A percentile compares a stretch with the other conserved stretches of the same genome.
Evolutionary conservation across 495 filamentous ascomycete genomes (phyloP).

Genomic region (Hypoxylon fragiforme): DNA sequence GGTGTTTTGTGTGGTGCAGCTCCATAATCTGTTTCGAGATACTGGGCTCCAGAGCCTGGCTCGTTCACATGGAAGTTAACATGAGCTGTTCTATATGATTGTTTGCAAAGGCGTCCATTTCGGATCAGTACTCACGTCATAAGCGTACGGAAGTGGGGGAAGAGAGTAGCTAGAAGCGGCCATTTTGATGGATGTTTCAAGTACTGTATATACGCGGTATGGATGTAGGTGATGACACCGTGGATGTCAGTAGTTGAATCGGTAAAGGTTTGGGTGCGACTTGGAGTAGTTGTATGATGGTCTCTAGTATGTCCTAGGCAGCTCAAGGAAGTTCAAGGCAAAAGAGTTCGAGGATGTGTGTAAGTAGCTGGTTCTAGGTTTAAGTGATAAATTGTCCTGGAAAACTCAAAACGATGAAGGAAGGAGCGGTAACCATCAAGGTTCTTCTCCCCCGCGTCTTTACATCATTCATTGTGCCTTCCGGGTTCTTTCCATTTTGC

Average conservation of each 20-base stretch:
- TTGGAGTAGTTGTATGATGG: background rate
- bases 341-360: background rate
- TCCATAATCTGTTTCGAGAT: constrained; percentile 97
- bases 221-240: background rate
- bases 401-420: background rate
- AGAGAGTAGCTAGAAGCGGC: constrained; percentile 41
- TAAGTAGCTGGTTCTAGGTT: background rate
- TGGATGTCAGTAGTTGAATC: background rate
- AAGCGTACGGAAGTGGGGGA: constrained; percentile 48
- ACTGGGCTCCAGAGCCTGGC: constrained; percentile 77
- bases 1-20: constrained; percentile 73
- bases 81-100: background rate
- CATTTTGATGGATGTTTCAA: constrained; percentile 28
- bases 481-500: background rate
- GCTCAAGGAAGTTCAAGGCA: too few relatives aligned
- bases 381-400: background rate
- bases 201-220: background rate
- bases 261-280: background rate
- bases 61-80: constrained; percentile 9
- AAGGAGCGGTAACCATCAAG: constrained; percentile 16
- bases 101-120: background rate
- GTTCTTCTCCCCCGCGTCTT: constrained; percentile 21
- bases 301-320: too few relatives aligned
- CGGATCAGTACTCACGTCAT: constrained; percentile 44
- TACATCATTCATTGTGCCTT: background rate